A percentile compares a stretch with the other conserved stretches of the same genome.
Evolutionary conservation across 2,329 filamentous ascomycete genomes (phyloP).

Genomic region (Paraconiothyrium brasiliense): DNA sequence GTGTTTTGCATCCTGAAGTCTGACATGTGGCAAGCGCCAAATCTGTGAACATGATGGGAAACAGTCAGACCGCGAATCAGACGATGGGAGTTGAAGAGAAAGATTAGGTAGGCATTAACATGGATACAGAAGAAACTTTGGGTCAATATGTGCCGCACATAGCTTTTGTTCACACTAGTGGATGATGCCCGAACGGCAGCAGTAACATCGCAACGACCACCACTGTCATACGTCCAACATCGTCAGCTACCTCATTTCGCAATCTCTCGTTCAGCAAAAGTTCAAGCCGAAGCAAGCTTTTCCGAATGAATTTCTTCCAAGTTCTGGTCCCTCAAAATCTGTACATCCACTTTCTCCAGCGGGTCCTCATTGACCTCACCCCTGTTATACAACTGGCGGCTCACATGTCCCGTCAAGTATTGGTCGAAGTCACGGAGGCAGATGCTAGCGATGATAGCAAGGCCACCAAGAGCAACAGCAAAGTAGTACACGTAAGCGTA

Average conservation of each 20-base stretch:
- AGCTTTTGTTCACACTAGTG: background rate
- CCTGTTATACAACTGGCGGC: slow-evolving; percentile 25
- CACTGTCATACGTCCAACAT: background rate
- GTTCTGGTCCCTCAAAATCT: background rate
- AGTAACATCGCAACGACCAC: background rate
- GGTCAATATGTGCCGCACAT: background rate
- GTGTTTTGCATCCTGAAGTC: too few relatives aligned
- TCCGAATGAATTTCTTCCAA: background rate
- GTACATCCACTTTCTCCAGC: slow-evolving; percentile 13
- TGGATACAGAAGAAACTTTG: background rate
- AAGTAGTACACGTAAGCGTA: slow-evolving; percentile 37
- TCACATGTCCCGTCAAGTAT: slow-evolving; percentile 31
- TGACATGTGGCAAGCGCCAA: too few relatives aligned
- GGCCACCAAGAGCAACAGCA: slow-evolving; percentile 27
- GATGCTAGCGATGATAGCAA: slow-evolving; percentile 23
- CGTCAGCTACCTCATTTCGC: background rate
- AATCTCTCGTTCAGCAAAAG: background rate
- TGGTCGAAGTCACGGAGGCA: slow-evolving; percentile 31
- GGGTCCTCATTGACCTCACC: slow-evolving; percentile 19
- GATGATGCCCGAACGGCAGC: background rate
- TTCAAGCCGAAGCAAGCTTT: background rate
- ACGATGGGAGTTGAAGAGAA: background rate
- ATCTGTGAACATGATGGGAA: background rate
- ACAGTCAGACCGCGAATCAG: background rate
- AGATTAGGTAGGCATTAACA: background rate